Conservation (phyloP, 2,329 filamentous ascomycete genomes). For the Exophiala aquamarina region DNA sequence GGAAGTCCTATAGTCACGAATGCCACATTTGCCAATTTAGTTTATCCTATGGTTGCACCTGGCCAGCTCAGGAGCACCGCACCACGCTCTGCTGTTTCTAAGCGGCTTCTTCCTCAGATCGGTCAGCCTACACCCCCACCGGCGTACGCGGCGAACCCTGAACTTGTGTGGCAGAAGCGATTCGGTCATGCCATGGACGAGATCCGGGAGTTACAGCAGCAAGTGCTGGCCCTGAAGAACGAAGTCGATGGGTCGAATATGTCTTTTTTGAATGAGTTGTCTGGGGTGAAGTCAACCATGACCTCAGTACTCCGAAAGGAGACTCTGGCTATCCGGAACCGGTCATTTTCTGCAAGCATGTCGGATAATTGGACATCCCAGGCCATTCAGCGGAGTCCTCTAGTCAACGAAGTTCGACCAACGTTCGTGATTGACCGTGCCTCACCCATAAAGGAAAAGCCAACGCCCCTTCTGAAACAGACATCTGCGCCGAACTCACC, state of each 20-base stretch:
- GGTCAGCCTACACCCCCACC: slow-evolving; percentile 16
- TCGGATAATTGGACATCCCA: slow-evolving; percentile 16
- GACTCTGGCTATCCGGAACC: slow-evolving; percentile 14
- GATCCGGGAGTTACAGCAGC: slow-evolving; percentile 24
- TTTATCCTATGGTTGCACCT: slow-evolving; percentile 3
- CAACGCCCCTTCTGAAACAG: background rate
- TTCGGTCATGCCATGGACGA: slow-evolving; percentile 26
- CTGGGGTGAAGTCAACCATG: slow-evolving; percentile 22
- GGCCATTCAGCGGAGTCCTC: slow-evolving; percentile 11
- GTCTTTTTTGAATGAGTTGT: slow-evolving; percentile 22
- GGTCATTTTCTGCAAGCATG: slow-evolving; percentile 9
- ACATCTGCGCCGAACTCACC: background rate
- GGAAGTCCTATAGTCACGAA: slow-evolving; percentile 21
- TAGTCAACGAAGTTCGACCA: slow-evolving; percentile 20
- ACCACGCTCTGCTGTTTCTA: slow-evolving; percentile 13
- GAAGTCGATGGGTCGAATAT: slow-evolving; percentile 19
- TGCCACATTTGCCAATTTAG: slow-evolving; percentile 9
- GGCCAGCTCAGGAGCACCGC: background rate
- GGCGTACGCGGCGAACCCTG: slow-evolving; percentile 19
- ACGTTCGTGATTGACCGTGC: slow-evolving; percentile 1
- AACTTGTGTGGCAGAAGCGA: slow-evolving; percentile 24
- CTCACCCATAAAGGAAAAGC: background rate
- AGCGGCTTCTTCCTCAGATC: slow-evolving; percentile 11
- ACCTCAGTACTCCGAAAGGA: slow-evolving; percentile 25
- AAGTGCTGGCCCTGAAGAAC: slow-evolving; percentile 18